Evolutionary conservation across 176 grass and related monocot species (phyloP).

Genomic region (bread wheat (Triticum aestivum)): IWGSC_CS_RefSeq_v2.1 NC_057803.1:693384082-693384581

Average conservation of each 20-base stretch:
- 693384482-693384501: slow-evolving; percentile 30
- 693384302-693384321: slow-evolving; percentile 50
- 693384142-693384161: slow-evolving; percentile 42
- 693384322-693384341: slow-evolving; percentile 37
- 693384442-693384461: slow-evolving; percentile 37
- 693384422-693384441: slow-evolving; percentile 26
- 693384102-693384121: slow-evolving; percentile 25
- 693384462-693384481: slow-evolving; percentile 50
- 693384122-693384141: slow-evolving; percentile 31
- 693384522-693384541: slow-evolving; percentile 18
- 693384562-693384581: slow-evolving; percentile 43
- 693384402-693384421: slow-evolving; percentile 28
- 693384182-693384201: neutral
- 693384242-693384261: slow-evolving; percentile 57
- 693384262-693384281: slow-evolving; percentile 47
- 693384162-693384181: slow-evolving; percentile 34
- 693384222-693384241: slow-evolving; percentile 27
- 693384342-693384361: slow-evolving; percentile 33
- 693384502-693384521: slow-evolving; percentile 32
- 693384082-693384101: slow-evolving; percentile 17
- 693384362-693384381: slow-evolving; percentile 26
- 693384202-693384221: slow-evolving; percentile 28
- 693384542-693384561: slow-evolving; percentile 31
- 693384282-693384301: slow-evolving; percentile 44
- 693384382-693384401: slow-evolving; percentile 31